A percentile compares a stretch with the other conserved stretches of the same genome.
phyloP scores from a whole-genome alignment of 805 yeast genomes.

The Candida xiaguanensis region DNA sequence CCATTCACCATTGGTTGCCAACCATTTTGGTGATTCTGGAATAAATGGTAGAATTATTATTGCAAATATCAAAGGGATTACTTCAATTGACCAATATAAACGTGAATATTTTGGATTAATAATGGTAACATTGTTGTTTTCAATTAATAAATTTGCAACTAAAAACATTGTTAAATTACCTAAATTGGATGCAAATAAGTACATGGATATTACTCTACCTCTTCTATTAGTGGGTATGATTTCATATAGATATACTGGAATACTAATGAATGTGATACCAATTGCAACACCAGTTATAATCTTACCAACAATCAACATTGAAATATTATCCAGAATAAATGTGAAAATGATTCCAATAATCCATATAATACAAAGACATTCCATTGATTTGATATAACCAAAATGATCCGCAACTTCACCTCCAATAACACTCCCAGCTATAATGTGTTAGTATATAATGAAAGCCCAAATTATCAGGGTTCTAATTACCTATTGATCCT shows the following conservation, averaged over 20 bases:
- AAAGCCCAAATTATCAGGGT: background rate
- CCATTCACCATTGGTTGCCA: constrained; percentile 29
- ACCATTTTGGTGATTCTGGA: constrained; percentile 33
- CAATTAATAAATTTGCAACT: constrained; percentile 3
- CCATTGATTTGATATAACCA: constrained; percentile 25
- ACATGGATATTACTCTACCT: constrained; percentile 21
- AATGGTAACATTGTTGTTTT: background rate
- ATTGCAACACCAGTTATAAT: constrained; percentile 27
- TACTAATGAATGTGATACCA: constrained; percentile 27
- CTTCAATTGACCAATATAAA: constrained; percentile 18
- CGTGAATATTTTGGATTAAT: background rate
- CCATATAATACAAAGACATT: constrained; percentile 25
- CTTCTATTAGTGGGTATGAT: constrained; percentile 18
- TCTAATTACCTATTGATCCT: constrained; percentile 33
- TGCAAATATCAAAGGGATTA: constrained; percentile 18
- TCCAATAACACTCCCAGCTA: constrained; percentile 28
- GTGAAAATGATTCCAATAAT: constrained; percentile 22
- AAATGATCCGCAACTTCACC: constrained; percentile 25
- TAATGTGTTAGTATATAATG: background rate
- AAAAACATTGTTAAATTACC: constrained; percentile 5
- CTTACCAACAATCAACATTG: constrained; percentile 24
- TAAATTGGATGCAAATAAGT: background rate
- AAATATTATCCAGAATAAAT: constrained; percentile 21
- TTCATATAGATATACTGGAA: constrained; percentile 32
- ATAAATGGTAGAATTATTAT: constrained; percentile 17